A percentile compares a stretch with the other conserved stretches of the same genome.
phyloP scores from a whole-genome alignment of 768 basidiomycete genomes.

The Tulasnella sp. region DNA sequence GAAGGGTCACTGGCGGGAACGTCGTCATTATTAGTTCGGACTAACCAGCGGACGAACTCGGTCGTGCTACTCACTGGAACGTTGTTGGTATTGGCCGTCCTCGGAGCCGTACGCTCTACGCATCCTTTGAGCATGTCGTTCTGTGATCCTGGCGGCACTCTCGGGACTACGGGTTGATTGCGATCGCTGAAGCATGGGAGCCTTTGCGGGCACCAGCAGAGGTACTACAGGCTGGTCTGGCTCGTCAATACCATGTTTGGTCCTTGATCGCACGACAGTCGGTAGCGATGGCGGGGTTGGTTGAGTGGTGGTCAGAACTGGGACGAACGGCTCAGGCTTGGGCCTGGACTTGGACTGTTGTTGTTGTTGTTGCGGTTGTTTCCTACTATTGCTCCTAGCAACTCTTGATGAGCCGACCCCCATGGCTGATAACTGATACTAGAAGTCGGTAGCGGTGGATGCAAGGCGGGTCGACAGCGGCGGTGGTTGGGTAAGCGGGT shows the following conservation, averaged over 20 bases:
- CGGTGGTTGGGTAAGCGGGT: neutral
- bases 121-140: neutral
- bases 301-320: neutral
- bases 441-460: neutral
- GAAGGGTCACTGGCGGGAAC: conserved; percentile 31
- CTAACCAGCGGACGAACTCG: neutral
- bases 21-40: conserved; percentile 46
- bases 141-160: neutral
- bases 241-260: neutral
- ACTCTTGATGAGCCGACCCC: conserved; percentile 7
- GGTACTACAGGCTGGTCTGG: neutral
- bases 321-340: neutral
- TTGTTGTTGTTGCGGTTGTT: neutral
- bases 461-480: neutral
- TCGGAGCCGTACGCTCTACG: conserved; percentile 4
- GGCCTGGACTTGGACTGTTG: neutral
- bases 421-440: neutral
- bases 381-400: neutral
- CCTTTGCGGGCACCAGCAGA: neutral
- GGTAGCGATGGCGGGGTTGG: neutral
- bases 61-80: neutral
- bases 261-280: neutral
- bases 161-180: neutral
- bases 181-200: neutral
- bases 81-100: neutral